Evolutionary conservation across 2,329 filamentous ascomycete genomes (phyloP).

Genomic region (Penicillium sp.): DNA sequence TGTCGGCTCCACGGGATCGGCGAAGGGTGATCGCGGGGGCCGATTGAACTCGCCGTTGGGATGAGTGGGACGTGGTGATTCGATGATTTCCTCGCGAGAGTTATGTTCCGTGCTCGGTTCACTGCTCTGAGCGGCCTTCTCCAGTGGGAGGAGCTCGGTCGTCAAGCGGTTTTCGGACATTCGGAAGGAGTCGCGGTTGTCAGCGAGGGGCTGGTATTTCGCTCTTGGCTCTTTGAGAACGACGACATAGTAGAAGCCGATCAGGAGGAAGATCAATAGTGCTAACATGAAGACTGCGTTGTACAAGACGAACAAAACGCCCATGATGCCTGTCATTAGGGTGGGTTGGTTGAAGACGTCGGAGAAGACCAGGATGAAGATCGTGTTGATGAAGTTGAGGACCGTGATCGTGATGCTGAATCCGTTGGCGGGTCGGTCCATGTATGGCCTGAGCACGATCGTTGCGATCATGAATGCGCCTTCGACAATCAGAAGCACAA

Average conservation of each 20-base stretch:
- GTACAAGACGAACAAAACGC: slow-evolving; percentile 81
- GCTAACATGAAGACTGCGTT: slow-evolving; percentile 83
- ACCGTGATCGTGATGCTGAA: slow-evolving; percentile 91
- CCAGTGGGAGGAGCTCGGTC: slow-evolving; percentile 86
- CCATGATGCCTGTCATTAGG: slow-evolving; percentile 82
- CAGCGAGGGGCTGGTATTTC: slow-evolving; percentile 90
- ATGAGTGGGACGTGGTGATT: not conserved
- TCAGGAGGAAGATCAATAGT: slow-evolving; percentile 76
- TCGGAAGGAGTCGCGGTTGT: slow-evolving; percentile 94
- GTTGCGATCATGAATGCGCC: slow-evolving; percentile 73
- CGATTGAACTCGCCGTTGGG: not conserved
- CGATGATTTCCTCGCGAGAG: not conserved
- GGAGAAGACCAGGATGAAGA: slow-evolving; percentile 87
- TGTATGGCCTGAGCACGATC: slow-evolving; percentile 83
- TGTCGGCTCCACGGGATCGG: slow-evolving; percentile 12
- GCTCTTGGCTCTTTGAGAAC: slow-evolving; percentile 91
- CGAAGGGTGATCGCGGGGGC: slow-evolving; percentile 5
- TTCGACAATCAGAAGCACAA: slow-evolving; percentile 83
- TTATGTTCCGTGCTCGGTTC: not conserved
- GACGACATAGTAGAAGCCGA: slow-evolving; percentile 74
- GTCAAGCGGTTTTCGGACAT: slow-evolving; percentile 84
- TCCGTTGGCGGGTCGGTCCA: slow-evolving; percentile 96
- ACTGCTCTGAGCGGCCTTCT: slow-evolving; percentile 81
- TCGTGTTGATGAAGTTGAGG: slow-evolving; percentile 84
- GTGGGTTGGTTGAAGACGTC: slow-evolving; percentile 78